phyloP scores from a whole-genome alignment of 306 rosid species.

The Malus sylvestris region DNA sequence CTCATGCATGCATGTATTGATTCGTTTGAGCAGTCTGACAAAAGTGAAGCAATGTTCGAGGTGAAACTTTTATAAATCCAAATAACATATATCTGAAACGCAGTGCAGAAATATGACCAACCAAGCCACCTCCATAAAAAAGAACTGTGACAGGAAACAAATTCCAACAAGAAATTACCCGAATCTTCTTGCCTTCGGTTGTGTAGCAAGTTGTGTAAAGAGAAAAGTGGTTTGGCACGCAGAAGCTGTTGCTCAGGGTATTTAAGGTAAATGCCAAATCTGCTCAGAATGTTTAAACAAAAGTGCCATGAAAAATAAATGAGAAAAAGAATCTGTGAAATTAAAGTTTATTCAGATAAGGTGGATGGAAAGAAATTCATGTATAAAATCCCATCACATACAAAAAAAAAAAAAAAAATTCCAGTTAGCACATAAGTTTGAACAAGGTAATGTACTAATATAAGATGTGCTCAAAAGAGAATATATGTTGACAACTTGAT shows the following conservation, averaged over 20 bases:
- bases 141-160: not conserved
- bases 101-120: not conserved
- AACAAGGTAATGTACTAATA: not conserved
- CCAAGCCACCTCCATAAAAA: not conserved
- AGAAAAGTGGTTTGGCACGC: slow-evolving; percentile 60
- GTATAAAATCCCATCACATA: not conserved
- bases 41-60: not conserved
- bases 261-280: slow-evolving; percentile 63
- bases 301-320: not conserved
- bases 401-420: not conserved
- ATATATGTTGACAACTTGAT: not conserved
- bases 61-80: not conserved
- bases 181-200: slow-evolving; percentile 49
- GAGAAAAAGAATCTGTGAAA: not conserved
- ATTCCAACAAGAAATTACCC: slow-evolving; percentile 40
- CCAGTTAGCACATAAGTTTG: slow-evolving; percentile 12
- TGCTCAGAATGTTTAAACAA: slow-evolving; percentile 34
- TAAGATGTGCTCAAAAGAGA: slow-evolving; percentile 6
- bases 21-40: not conserved
- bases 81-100: not conserved
- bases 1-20: not conserved
- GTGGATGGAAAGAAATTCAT: not conserved
- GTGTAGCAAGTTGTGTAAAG: slow-evolving; percentile 70
- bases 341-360: not conserved
- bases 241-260: slow-evolving; percentile 78